Conservation (phyloP, 257 asterid species). For the Nicotiana obtusifolia region DNA sequence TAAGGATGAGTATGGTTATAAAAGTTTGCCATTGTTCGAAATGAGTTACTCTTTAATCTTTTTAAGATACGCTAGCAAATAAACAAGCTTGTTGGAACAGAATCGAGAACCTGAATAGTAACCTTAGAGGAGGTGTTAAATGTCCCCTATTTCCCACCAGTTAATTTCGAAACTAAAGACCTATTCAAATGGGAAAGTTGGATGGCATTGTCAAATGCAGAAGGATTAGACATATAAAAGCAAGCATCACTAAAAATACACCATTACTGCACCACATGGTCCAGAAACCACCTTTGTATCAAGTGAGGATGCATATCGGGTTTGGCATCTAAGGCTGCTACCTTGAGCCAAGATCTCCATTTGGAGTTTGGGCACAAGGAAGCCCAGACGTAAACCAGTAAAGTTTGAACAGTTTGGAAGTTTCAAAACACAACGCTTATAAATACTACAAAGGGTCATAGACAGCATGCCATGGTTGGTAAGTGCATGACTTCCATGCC, state of each 20-base stretch:
- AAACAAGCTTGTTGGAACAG: background rate
- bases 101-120: background rate
- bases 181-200: background rate
- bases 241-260: background rate
- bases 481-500: background rate
- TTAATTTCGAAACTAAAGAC: background rate
- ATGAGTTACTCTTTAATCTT: background rate
- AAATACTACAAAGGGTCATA: background rate
- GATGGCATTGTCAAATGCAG: background rate
- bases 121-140: background rate
- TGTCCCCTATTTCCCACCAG: background rate
- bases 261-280: background rate
- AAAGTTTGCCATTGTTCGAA: background rate
- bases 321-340: slow-evolving; percentile 4
- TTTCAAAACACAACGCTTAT: background rate
- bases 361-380: background rate
- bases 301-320: background rate
- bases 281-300: background rate
- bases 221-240: background rate
- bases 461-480: background rate
- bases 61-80: background rate
- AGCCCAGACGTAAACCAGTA: background rate
- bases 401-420: background rate
- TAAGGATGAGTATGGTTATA: background rate
- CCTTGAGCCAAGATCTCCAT: background rate